Base-by-base conservation (phyloP, 805 yeast species). In the Suhomyces prunicola region DNA sequence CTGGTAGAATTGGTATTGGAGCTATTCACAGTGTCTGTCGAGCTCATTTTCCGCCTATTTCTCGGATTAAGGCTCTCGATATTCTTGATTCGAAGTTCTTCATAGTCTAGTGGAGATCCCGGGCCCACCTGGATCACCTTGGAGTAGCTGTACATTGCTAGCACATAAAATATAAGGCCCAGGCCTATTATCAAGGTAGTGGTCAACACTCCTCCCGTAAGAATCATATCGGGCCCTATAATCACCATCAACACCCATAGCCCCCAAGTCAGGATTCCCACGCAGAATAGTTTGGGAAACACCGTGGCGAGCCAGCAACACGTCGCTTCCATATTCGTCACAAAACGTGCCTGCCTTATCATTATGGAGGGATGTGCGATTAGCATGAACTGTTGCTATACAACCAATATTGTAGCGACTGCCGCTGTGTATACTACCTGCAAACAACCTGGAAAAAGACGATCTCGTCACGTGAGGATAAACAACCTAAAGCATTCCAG, bases 21-120 rank as follows among this genome's bases (percentile, higher is more conserved):
- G 13, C 42, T 39, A 6, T n/a, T 17, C 42, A 39, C 19, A 4
- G 41, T 17, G 7, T 39, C 42, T 17, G 42, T 39, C 4, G 42
- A 39, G 42, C 42, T 39, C 23, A 39, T 9, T 19, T 39, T 39
- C 22, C 42, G 24, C n/a, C 23, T 31, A 15, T 33, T 33, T n/a
- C 17, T 24, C 13, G 39, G 46, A 22, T 31, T 29, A 9, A 47
- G 49, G 15, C 26, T 13, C 9, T 35, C 47, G 10, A 50, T 22
- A 29, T 48, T 44, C 13, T 26, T 22, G 35, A 78, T 66, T 15
- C 60, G 58, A 29, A 87, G 65, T 41, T 73, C 79, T 0, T 73
- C 68, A 57, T 73, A 84, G 55, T 86, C 90, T 17, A 72, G 55
- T 0, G 93, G 90, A 15, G 86, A 81, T 0, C 93, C 93, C 0